These are phyloP conservation scores for Phlebopus sp. DNA, from an alignment of 1,284 basidiomycete genomes.

Conservation along the genomic window DNA sequence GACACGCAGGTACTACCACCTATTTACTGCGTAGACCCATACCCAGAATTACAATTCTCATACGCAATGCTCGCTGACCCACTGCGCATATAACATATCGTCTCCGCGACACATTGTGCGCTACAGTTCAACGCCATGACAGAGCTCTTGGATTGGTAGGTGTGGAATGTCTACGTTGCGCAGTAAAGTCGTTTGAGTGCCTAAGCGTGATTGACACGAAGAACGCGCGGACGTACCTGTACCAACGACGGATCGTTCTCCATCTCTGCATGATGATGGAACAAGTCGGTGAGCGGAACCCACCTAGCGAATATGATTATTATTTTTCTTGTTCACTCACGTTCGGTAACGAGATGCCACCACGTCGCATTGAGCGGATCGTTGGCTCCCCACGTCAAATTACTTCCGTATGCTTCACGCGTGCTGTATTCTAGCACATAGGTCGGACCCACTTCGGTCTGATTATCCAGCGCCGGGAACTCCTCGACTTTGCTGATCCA, in stretches of 20 bases:
- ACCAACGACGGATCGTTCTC: slow-evolving; percentile 36
- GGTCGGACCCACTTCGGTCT: slow-evolving; percentile 38
- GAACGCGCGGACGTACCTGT: slow-evolving; percentile 18
- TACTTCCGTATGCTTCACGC: slow-evolving; percentile 39
- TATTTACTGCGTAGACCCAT: slow-evolving; percentile 1
- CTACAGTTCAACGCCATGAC: slow-evolving; percentile 32
- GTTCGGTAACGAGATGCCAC: slow-evolving; percentile 48
- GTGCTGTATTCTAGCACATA: slow-evolving; percentile 44
- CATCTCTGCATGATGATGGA: slow-evolving; percentile 33
- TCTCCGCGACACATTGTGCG: slow-evolving; percentile 38
- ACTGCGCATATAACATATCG: slow-evolving; percentile 47
- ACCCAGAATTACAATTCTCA: slow-evolving; percentile 38
- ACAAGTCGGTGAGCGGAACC: not conserved
- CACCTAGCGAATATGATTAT: not conserved
- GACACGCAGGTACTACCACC: too few species aligned
- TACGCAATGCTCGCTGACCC: slow-evolving; percentile 37
- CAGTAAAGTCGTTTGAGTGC: slow-evolving; percentile 2
- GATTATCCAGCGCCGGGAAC: slow-evolving; percentile 32
- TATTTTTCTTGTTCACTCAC: slow-evolving; percentile 15
- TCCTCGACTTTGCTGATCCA: slow-evolving; percentile 38
- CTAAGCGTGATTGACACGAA: not conserved
- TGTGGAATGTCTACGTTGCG: slow-evolving; percentile 35
- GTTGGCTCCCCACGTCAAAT: slow-evolving; percentile 41
- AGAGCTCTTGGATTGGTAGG: slow-evolving; percentile 43
- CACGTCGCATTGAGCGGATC: slow-evolving; percentile 51